Evolutionary conservation across 495 filamentous ascomycete species (phyloP).

Genomic region (Cercophora newfieldiana): DNA sequence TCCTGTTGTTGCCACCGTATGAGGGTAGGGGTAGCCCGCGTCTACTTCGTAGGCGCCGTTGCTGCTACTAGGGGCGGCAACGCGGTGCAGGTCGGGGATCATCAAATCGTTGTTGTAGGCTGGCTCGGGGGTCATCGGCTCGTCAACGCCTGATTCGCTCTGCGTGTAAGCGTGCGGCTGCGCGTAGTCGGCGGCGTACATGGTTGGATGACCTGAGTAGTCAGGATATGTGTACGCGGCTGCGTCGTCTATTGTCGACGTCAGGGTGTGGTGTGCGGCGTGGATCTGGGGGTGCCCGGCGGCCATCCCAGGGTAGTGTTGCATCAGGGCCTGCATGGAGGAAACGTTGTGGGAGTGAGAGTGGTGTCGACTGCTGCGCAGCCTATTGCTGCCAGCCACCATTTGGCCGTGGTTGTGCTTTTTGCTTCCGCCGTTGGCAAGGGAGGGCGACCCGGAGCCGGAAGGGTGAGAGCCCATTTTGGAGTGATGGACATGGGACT

Average conservation of each 20-base stretch:
- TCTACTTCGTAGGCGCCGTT: neutral
- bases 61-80: neutral
- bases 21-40: constrained; percentile 8
- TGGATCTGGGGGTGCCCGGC: neutral
- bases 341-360: neutral
- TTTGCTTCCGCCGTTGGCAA: neutral
- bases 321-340: neutral
- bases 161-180: neutral
- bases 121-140: constrained; percentile 23
- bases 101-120: constrained; percentile 8
- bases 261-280: neutral
- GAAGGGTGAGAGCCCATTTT: no score
- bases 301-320: constrained; percentile 7
- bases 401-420: neutral
- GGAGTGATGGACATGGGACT: neutral
- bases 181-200: neutral
- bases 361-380: constrained; percentile 1
- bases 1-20: neutral
- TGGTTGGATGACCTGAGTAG: neutral
- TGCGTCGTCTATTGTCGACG: neutral
- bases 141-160: constrained; percentile 18
- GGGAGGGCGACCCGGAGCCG: neutral
- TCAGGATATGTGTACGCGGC: neutral
- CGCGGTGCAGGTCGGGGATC: constrained; percentile 7
- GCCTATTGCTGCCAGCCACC: neutral